phyloP scores from a whole-genome alignment of 148 eudicot species.

The Beta vulgaris region DNA sequence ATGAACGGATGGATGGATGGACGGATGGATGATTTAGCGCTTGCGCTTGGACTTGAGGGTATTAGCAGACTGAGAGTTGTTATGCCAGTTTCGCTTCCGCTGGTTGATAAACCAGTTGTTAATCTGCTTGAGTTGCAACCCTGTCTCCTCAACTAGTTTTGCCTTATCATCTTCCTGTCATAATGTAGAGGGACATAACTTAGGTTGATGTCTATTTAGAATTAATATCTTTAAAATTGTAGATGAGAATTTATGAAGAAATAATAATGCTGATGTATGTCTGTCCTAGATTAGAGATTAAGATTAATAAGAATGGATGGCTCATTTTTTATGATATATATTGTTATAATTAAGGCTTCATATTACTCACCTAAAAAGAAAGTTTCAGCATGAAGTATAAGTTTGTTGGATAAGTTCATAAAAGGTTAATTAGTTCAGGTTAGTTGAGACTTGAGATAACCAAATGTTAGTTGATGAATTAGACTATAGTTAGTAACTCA shows the following conservation, averaged over 20 bases:
- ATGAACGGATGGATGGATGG: neutral
- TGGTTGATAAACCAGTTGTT: slow-evolving; percentile 56
- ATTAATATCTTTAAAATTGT: neutral
- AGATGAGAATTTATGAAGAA: neutral
- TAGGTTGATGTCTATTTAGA: neutral
- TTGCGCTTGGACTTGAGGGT: slow-evolving; percentile 54
- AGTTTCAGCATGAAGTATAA: too few relatives aligned
- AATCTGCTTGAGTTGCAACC: slow-evolving; percentile 48
- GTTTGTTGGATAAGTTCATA: too few relatives aligned
- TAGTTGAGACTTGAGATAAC: too few relatives aligned
- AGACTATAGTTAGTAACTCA: too few relatives aligned
- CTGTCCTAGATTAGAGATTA: too few relatives aligned
- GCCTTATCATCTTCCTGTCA: slow-evolving; percentile 53
- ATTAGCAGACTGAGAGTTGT: slow-evolving; percentile 34
- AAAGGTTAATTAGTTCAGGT: too few relatives aligned
- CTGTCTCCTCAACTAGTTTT: slow-evolving; percentile 49
- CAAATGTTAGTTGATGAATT: too few relatives aligned
- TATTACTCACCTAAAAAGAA: too few relatives aligned
- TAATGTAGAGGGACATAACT: neutral
- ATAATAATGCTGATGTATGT: neutral
- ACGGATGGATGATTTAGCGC: slow-evolving; percentile 9
- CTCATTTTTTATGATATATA: too few relatives aligned
- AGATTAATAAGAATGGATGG: too few relatives aligned
- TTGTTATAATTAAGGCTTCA: too few relatives aligned
- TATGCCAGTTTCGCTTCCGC: slow-evolving; percentile 51